Base-by-base conservation (phyloP, 768 basidiomycete genomes). In the Lyophyllum semitale region DNA sequence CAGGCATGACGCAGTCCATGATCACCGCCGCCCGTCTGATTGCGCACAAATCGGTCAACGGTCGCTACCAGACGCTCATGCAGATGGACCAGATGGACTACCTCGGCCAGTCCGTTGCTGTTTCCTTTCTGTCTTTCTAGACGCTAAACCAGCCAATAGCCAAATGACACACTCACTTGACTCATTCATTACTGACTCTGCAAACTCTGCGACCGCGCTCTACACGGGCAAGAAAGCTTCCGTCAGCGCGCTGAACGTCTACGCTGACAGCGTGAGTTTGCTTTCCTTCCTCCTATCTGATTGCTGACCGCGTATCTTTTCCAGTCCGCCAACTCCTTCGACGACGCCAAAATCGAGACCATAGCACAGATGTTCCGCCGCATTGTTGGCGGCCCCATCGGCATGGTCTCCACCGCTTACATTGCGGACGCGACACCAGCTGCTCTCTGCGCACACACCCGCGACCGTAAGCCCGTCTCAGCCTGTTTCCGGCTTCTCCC, bases 121-220 rank as follows among this genome's bases (percentile, higher is more conserved):
- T 48, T 22, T 23, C 17, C 17, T 18, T n/a, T 13, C 20, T 46
- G 53, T 17, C 8, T n/a, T 44, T 9, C 47, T 54, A 20, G 13
- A 40, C 22, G 23, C 41, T 48, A 4, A 30, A 38, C 15, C 6
- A 6, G 11, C 18, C 5, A 47, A 15, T 37, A 76, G 76, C 46
- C 77, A 78, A 69, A 78, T 78, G 77, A 77, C 76, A 6, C 77
- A 78, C 57, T 77, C 76, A 1, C 68, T 78, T 18, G 77, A 78
- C 54, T 77, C 77, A 1, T 75, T 77, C 59, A 78, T 78, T 58
- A 78, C 77, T 47, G 77, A 78, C 62, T 78, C 77, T 4, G 77
- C 77, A 2, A 78, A 78, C 64, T 77, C 76, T 13, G 77, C 77
- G 2, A 77, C 76, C 29, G 75, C 77, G 20, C 66, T 78, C 22